Evolutionary conservation across 768 basidiomycete species (phyloP).

Genomic region (Termitomyces heimii): DNA sequence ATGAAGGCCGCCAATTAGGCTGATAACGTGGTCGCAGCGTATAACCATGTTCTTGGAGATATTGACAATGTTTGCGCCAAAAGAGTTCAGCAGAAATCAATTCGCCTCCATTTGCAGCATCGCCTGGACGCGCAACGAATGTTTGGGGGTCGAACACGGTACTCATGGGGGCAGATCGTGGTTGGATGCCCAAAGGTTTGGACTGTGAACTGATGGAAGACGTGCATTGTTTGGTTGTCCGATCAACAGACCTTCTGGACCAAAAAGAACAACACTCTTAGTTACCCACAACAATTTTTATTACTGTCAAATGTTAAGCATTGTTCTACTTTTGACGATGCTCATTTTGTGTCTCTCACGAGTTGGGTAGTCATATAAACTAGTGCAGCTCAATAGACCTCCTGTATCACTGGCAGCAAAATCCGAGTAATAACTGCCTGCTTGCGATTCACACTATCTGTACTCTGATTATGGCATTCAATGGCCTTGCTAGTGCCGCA

Average conservation of each 20-base stretch:
- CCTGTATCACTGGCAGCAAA: not conserved
- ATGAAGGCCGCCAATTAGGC: conserved; percentile 4
- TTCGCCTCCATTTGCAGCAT: not conserved
- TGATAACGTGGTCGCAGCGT: conserved; percentile 6
- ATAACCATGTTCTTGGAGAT: conserved; percentile 4
- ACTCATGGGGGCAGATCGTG: not conserved
- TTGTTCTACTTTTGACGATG: not conserved
- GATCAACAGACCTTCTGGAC: not conserved
- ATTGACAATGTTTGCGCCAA: conserved; percentile 5
- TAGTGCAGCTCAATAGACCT: not conserved
- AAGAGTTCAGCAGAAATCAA: not conserved
- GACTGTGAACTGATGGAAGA: not conserved
- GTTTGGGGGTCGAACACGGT: not conserved
- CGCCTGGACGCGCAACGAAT: not conserved
- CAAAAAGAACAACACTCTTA: not conserved
- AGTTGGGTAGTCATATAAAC: not conserved
- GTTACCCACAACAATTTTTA: not conserved
- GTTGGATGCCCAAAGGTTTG: not conserved
- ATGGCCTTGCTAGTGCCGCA: not conserved
- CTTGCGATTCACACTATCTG: not conserved
- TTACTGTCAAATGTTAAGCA: not conserved
- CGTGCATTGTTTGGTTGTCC: not conserved
- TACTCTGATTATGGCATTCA: not conserved
- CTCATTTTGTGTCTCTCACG: not conserved
- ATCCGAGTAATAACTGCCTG: not conserved